Conservation (phyloP, 352 stramenopile species). For the Discostella stelligera region DNA sequence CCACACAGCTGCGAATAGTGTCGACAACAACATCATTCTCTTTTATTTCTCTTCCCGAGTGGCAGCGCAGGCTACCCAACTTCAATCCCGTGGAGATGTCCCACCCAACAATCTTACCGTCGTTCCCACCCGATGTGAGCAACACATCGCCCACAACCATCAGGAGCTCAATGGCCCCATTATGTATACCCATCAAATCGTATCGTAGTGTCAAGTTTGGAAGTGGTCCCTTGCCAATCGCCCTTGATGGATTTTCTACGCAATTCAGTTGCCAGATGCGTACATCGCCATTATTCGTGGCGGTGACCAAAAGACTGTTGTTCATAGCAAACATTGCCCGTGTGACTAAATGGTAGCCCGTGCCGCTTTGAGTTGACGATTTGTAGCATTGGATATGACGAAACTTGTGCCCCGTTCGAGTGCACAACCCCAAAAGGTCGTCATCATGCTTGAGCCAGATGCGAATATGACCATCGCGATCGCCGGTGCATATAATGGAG, state of each 20-base stretch:
- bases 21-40: not conserved
- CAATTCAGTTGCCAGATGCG: constrained; percentile 34
- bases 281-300: constrained; percentile 38
- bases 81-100: constrained; percentile 37
- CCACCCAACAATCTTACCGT: constrained; percentile 38
- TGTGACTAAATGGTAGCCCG: constrained; percentile 33
- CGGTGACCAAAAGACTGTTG: constrained; percentile 38
- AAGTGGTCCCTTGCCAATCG: constrained; percentile 5
- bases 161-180: constrained; percentile 34
- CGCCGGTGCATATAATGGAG: constrained; percentile 36
- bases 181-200: constrained; percentile 30
- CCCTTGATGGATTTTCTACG: constrained; percentile 1
- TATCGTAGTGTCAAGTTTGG: constrained; percentile 32
- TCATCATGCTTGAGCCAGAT: constrained; percentile 30
- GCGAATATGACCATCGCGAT: constrained; percentile 38
- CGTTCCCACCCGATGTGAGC: constrained; percentile 40
- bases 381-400: constrained; percentile 23
- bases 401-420: constrained; percentile 15
- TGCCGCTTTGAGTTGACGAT: constrained; percentile 22
- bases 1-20: constrained; percentile 23
- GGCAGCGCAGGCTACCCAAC: constrained; percentile 31
- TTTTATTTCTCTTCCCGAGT: constrained; percentile 20
- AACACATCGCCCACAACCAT: constrained; percentile 36
- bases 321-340: constrained; percentile 31
- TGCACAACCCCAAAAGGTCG: constrained; percentile 1